Evolutionary conservation across 1,139 yeast species (phyloP).

Genomic region (Pichia sp.): DNA sequence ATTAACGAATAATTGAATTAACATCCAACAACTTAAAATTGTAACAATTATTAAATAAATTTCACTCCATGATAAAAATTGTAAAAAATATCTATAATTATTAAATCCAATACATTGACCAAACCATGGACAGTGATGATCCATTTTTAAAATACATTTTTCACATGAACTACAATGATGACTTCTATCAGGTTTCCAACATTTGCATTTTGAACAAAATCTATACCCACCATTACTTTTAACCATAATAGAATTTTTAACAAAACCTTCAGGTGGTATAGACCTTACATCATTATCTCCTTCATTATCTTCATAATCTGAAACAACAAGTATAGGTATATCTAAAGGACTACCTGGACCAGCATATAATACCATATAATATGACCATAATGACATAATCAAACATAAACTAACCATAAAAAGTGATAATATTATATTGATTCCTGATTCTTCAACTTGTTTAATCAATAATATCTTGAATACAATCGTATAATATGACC

Average conservation of each 20-base stretch:
- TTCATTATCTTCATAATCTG: constrained; percentile 21
- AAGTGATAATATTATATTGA: no score
- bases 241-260: constrained; percentile 33
- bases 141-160: constrained; percentile 70
- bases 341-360: constrained; percentile 10
- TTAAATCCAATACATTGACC: constrained; percentile 78
- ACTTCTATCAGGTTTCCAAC: constrained; percentile 91
- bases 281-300: constrained; percentile 22
- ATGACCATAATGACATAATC: neutral
- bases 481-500: constrained; percentile 50
- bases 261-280: constrained; percentile 36
- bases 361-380: neutral
- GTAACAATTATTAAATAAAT: constrained; percentile 42
- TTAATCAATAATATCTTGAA: constrained; percentile 18
- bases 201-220: constrained; percentile 65
- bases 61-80: constrained; percentile 58
- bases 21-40: constrained; percentile 34
- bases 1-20: constrained; percentile 46
- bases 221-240: constrained; percentile 46
- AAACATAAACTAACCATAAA: neutral
- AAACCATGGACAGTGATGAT: constrained; percentile 98
- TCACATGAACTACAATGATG: constrained; percentile 82
- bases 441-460: no score
- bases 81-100: constrained; percentile 76
- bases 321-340: constrained; percentile 10